Conservation (phyloP, 2,329 filamentous ascomycete species). For the Paecilomyces variotii region DNA sequence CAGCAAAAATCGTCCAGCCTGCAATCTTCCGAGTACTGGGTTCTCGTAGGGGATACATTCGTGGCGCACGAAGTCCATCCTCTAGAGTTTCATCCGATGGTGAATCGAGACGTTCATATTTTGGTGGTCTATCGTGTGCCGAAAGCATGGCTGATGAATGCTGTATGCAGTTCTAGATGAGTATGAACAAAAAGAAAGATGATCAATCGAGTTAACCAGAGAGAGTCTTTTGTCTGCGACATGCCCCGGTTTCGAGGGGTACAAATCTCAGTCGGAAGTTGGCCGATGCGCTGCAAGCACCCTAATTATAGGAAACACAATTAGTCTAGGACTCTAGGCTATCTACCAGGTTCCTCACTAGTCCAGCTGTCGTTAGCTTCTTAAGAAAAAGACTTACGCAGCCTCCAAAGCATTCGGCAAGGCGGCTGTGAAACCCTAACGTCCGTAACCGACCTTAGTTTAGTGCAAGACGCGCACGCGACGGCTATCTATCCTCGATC, state of each 20-base stretch:
- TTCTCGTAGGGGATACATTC: background rate
- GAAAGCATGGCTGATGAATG: background rate
- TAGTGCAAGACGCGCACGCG: too few relatives aligned
- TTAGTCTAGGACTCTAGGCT: background rate
- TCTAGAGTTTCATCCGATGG: background rate
- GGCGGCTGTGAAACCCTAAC: too few relatives aligned
- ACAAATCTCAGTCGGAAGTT: background rate
- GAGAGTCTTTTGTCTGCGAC: background rate
- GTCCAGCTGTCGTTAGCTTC: background rate
- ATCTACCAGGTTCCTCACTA: background rate
- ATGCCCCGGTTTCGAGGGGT: background rate
- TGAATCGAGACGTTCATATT: background rate
- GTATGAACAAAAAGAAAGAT: background rate
- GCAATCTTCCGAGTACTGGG: background rate
- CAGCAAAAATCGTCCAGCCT: background rate
- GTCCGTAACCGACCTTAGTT: too few relatives aligned
- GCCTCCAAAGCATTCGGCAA: too few relatives aligned
- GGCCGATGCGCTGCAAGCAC: background rate
- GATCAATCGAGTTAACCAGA: background rate
- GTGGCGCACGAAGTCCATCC: background rate
- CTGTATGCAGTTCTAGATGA: background rate
- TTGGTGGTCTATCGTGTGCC: background rate
- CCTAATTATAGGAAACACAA: background rate
- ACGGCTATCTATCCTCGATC: background rate
- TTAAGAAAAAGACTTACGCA: too few relatives aligned